Percentiles rank a stretch among this genome's conserved stretches.
phyloP scores from a whole-genome alignment of 2,329 filamentous ascomycete genomes.

The Botrytis medusae region DNA sequence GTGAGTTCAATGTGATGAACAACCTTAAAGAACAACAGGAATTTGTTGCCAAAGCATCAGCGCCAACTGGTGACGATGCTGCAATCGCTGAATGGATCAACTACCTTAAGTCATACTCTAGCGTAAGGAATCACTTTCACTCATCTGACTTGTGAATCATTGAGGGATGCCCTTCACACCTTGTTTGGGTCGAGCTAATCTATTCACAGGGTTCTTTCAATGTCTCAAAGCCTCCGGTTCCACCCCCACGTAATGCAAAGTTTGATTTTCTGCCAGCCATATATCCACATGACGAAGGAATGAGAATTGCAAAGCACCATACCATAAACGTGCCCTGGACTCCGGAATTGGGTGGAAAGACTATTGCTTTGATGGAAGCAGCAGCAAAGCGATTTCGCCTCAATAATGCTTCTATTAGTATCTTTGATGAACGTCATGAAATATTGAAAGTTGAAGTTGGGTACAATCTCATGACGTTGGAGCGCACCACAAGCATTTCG shows the following conservation, averaged over 20 bases:
- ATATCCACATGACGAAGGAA: slow-evolving; percentile 35
- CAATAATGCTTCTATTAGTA: slow-evolving; percentile 39
- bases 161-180: neutral
- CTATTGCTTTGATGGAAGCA: slow-evolving; percentile 29
- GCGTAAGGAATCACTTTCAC: slow-evolving; percentile 15
- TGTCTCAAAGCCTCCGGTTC: slow-evolving; percentile 39
- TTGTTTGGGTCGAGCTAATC: slow-evolving; percentile 12
- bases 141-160: neutral
- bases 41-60: slow-evolving; percentile 15
- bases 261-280: slow-evolving; percentile 39
- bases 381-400: slow-evolving; percentile 37
- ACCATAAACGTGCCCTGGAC: slow-evolving; percentile 34
- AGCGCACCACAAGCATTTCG: slow-evolving; percentile 39
- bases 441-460: slow-evolving; percentile 39
- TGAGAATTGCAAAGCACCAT: slow-evolving; percentile 30
- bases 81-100: slow-evolving; percentile 20
- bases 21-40: slow-evolving; percentile 23
- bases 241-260: slow-evolving; percentile 33
- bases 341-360: slow-evolving; percentile 28
- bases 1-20: neutral
- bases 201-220: slow-evolving; percentile 40
- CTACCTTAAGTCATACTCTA: slow-evolving; percentile 28
- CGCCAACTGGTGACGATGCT: slow-evolving; percentile 4
- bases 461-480: slow-evolving; percentile 33
- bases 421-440: slow-evolving; percentile 40